Evolutionary conservation across 306 rosid genomes (phyloP).

Genomic region (Quercus ilex): DNA sequence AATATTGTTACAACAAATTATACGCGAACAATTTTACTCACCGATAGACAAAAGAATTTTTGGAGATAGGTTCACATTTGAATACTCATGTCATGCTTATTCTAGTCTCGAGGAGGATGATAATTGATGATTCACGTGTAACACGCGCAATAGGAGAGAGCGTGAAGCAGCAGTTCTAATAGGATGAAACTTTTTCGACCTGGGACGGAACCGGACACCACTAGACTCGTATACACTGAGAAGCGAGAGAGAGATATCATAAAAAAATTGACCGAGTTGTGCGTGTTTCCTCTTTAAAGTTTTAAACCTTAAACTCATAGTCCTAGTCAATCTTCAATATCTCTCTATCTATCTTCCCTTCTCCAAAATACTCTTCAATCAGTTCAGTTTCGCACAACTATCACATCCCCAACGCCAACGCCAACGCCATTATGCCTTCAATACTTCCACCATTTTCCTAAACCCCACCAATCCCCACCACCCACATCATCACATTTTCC

Average conservation of each 20-base stretch:
- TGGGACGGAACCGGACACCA: neutral
- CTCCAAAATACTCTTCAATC: neutral
- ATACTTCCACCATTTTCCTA: slow-evolving; percentile 2
- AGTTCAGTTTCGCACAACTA: neutral
- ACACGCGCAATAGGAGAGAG: too few species aligned
- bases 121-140: too few species aligned
- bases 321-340: neutral
- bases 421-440: slow-evolving; percentile 10
- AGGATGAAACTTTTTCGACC: neutral
- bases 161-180: neutral
- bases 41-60: too few species aligned
- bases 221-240: too few species aligned
- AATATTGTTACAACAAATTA: too few species aligned
- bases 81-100: too few species aligned
- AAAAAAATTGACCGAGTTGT: neutral
- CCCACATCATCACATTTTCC: neutral
- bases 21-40: accelerated
- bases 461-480: slow-evolving; percentile 3
- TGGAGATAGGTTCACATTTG: too few species aligned
- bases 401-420: neutral
- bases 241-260: neutral
- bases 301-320: neutral
- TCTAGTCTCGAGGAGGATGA: too few species aligned
- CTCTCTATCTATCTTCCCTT: neutral
- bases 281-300: neutral